A percentile compares a stretch with the other conserved stretches of the same genome.
phyloP scores from a whole-genome alignment of 2,329 filamentous ascomycete genomes.

The Parastagonospora avenae region DNA sequence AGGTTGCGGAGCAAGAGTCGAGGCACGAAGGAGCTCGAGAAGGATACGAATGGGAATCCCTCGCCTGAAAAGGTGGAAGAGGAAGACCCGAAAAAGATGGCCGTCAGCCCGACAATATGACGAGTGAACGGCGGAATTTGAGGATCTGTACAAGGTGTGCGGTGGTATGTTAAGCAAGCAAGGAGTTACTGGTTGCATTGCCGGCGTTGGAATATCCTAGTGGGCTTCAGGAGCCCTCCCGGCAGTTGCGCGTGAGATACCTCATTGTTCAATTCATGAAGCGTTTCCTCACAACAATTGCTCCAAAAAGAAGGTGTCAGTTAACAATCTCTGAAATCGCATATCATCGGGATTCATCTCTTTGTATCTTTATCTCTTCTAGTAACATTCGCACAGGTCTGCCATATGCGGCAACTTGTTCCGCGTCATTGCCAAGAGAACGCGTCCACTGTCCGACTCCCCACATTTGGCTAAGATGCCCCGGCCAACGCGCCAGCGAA shows the following conservation, averaged over 20 bases:
- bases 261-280: too few relatives aligned
- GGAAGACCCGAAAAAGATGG: conserved; percentile 18
- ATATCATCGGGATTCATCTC: too few relatives aligned
- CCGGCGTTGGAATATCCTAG: neutral
- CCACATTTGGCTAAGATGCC: conserved; percentile 28
- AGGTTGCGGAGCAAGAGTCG: conserved; percentile 32
- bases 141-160: too few relatives aligned
- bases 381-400: conserved; percentile 1
- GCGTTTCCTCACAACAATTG: too few relatives aligned
- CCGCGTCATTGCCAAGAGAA: conserved; percentile 12
- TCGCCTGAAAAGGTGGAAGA: conserved; percentile 29
- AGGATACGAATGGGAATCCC: conserved; percentile 18
- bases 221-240: neutral
- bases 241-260: too few relatives aligned
- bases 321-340: too few relatives aligned
- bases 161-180: neutral
- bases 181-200: neutral
- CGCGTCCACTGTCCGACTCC: conserved; percentile 8
- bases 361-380: neutral
- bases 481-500: conserved; percentile 5
- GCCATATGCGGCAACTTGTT: conserved; percentile 24
- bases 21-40: conserved; percentile 15
- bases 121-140: neutral
- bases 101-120: conserved; percentile 9
- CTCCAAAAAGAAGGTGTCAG: too few relatives aligned